Conservation (phyloP, 352 stramenopile genomes). For the Phytophthora syringae region DNA sequence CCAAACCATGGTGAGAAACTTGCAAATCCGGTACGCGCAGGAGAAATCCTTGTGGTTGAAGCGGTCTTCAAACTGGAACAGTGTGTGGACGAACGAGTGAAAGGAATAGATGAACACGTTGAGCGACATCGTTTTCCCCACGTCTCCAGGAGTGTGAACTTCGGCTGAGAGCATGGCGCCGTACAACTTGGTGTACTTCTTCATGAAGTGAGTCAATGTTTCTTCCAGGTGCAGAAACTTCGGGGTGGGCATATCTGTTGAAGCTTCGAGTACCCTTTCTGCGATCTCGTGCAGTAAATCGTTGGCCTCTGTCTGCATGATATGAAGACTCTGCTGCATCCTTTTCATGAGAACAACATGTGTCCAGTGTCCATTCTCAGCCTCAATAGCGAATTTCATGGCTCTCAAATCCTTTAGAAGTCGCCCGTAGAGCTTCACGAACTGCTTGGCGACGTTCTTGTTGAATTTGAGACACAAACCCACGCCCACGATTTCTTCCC, state of each 20-base stretch:
- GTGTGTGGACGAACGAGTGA: constrained; percentile 65
- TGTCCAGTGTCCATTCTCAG: constrained; percentile 60
- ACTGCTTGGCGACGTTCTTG: constrained; percentile 72
- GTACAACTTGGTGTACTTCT: constrained; percentile 67
- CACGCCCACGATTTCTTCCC: constrained; percentile 69
- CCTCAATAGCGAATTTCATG: constrained; percentile 75
- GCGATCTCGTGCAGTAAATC: constrained; percentile 70
- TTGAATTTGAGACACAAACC: constrained; percentile 65
- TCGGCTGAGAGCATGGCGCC: constrained; percentile 46
- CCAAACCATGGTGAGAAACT: constrained; percentile 54
- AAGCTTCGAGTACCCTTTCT: constrained; percentile 23
- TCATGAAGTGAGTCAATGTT: constrained; percentile 53
- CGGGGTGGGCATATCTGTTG: constrained; percentile 38
- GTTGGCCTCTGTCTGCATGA: constrained; percentile 64
- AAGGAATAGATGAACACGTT: constrained; percentile 87
- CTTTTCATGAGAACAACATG: constrained; percentile 67
- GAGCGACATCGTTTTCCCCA: constrained; percentile 70
- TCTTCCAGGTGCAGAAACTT: constrained; percentile 59
- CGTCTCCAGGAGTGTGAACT: constrained; percentile 47
- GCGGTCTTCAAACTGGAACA: constrained; percentile 64
- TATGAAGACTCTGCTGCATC: constrained; percentile 69
- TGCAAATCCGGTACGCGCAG: constrained; percentile 45
- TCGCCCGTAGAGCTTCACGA: constrained; percentile 62
- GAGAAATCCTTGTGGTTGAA: constrained; percentile 76
- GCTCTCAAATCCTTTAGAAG: constrained; percentile 66